These are phyloP conservation scores for Rhizopus arrhizus DNA, from an alignment of 371 early-diverging fungal genomes.

Conservation along the genomic window DNA sequence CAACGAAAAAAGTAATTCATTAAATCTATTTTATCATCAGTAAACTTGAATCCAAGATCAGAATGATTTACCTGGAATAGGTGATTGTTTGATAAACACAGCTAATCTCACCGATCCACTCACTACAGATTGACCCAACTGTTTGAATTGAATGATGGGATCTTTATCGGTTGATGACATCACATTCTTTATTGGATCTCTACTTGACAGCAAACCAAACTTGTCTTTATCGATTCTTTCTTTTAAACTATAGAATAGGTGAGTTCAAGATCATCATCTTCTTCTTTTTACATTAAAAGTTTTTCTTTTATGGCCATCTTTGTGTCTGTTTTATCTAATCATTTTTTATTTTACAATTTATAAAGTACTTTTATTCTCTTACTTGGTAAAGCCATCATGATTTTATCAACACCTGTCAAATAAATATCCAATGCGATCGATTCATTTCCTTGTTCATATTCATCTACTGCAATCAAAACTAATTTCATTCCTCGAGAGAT, in stretches of 20 bases:
- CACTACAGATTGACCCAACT: constrained; percentile 44
- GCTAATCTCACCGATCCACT: constrained; percentile 54
- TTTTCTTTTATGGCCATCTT: constrained; percentile 23
- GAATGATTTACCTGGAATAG: constrained; percentile 67
- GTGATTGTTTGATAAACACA: constrained; percentile 65
- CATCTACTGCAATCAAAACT: constrained; percentile 55
- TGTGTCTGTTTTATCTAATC: constrained; percentile 35
- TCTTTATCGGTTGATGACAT: constrained; percentile 7
- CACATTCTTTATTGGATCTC: too few relatives aligned
- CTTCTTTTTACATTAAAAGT: constrained; percentile 13
- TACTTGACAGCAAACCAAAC: neutral
- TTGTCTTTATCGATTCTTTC: neutral
- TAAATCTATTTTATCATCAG: neutral
- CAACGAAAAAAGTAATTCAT: constrained; percentile 41
- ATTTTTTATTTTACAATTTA: neutral
- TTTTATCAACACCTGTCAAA: constrained; percentile 52
- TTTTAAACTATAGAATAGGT: neutral
- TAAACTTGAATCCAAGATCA: too few relatives aligned
- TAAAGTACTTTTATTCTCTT: constrained; percentile 6
- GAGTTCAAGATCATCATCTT: constrained; percentile 2
- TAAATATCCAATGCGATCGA: constrained; percentile 54
- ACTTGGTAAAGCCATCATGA: constrained; percentile 62
- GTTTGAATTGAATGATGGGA: constrained; percentile 32
- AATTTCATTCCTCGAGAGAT: constrained; percentile 57
- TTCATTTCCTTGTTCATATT: constrained; percentile 57